Conservation (phyloP, 441 rosid species). For the Iberis amara region DNA sequence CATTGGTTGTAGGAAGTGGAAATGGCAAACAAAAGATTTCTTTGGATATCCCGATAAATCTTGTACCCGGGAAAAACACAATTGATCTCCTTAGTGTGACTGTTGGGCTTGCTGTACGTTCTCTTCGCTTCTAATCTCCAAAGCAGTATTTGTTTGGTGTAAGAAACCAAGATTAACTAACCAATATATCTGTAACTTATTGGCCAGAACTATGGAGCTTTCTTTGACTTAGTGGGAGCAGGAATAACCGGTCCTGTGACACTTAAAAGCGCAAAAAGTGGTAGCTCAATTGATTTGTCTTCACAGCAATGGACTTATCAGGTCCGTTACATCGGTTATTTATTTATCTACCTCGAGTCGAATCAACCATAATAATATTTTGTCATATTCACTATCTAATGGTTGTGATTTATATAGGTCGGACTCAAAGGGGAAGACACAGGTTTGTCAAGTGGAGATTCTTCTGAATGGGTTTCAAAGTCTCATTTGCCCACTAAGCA, state of each 20-base stretch:
- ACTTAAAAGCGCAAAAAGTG: slow-evolving; percentile 49
- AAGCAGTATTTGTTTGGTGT: neutral
- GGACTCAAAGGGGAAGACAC: slow-evolving; percentile 88
- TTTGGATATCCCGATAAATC: slow-evolving; percentile 53
- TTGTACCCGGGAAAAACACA: slow-evolving; percentile 62
- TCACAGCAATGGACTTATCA: slow-evolving; percentile 84
- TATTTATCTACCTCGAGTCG: neutral
- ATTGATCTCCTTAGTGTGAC: slow-evolving; percentile 85
- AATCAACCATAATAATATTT: slow-evolving; percentile 1
- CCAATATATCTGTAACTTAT: neutral
- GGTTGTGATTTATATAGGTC: slow-evolving; percentile 39
- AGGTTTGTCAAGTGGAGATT: slow-evolving; percentile 58
- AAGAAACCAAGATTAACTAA: neutral
- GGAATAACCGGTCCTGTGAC: slow-evolving; percentile 91
- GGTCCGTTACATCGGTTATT: slow-evolving; percentile 33
- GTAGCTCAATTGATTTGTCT: slow-evolving; percentile 55
- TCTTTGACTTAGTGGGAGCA: slow-evolving; percentile 67
- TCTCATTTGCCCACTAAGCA: slow-evolving; percentile 63
- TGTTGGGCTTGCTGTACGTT: slow-evolving; percentile 82
- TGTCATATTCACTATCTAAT: slow-evolving; percentile 4
- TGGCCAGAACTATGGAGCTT: slow-evolving; percentile 83
- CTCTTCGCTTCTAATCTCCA: slow-evolving; percentile 15
- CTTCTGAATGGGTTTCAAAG: slow-evolving; percentile 63
- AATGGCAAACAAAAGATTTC: slow-evolving; percentile 47
- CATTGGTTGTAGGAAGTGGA: slow-evolving; percentile 55